Conservation (phyloP, 2,329 filamentous ascomycete genomes). For the Aspergillus aculeatinus region DNA sequence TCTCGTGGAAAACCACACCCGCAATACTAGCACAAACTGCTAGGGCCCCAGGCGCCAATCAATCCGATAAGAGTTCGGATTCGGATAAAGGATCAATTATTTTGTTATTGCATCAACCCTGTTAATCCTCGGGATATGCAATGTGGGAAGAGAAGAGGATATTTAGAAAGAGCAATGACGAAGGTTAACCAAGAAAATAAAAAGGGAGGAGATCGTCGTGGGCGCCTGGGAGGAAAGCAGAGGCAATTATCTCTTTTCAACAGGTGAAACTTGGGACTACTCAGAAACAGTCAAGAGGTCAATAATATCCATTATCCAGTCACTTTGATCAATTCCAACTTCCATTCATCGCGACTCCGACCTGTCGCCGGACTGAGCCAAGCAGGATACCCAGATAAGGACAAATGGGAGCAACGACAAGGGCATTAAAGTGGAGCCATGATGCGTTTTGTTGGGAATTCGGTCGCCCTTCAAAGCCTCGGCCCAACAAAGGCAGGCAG, state of each 20-base stretch:
- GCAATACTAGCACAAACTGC: background rate
- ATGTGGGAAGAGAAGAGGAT: background rate
- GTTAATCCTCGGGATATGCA: background rate
- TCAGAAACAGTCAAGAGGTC: background rate
- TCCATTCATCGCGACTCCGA: background rate
- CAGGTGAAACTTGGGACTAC: background rate
- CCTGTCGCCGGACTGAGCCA: background rate
- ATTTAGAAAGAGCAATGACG: background rate
- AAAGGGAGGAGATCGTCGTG: background rate
- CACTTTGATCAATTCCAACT: background rate
- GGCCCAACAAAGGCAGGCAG: slow-evolving; percentile 13
- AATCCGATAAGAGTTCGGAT: background rate
- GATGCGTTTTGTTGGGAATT: slow-evolving; percentile 18
- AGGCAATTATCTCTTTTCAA: background rate
- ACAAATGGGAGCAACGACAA: slow-evolving; percentile 3
- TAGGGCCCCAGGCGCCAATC: background rate
- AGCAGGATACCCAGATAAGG: background rate
- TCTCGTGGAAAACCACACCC: background rate
- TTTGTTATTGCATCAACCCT: background rate
- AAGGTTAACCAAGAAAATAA: background rate
- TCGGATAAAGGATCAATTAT: background rate
- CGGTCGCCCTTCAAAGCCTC: slow-evolving; percentile 11
- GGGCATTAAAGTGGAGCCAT: slow-evolving; percentile 15
- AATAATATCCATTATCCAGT: background rate
- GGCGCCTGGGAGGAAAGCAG: background rate